Evolutionary conservation across 257 asterid species (phyloP), one percentile per base, ranked within the genome.

Genomic region (Marsdenia floribunda): DNA sequence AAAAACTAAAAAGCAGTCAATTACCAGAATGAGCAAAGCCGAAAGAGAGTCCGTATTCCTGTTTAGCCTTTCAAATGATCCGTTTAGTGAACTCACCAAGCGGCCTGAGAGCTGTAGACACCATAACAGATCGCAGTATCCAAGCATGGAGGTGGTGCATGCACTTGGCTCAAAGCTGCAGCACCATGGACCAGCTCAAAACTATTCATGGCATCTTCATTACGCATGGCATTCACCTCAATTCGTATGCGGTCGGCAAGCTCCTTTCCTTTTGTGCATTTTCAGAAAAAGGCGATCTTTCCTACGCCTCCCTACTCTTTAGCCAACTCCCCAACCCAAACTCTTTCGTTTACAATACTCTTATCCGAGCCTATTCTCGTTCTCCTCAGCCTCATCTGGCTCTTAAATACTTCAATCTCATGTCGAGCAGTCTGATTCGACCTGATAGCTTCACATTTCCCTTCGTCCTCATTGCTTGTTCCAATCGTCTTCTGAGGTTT

Each of bases 371-470:
- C 19, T 86, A 74, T 65, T 82, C 92, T 72, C 24, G 70, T 33
- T 75, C 77, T 38, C 24, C 81, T 24, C 68, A 76, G 75, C 79
- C 97, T 85, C 64, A 74, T 72, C 35, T 80, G 21, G 59, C 90
- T 74, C 44, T 91, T 78, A 82, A 68, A 22, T 82, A 76, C 82
- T 85, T 82, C 77, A 76, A 73, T 70, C 74, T 73, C 33, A 78
- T 82, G 87, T 10, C 78, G 49, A 73, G 12, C 46, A 69, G 80
- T 85, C 82, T 70, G 78, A 78, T 85, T 54, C 76, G 38, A 9
- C 94, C 96, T 0, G 88, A 91, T 80, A 81, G 86, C 67, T 86
- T 85, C 46, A 91, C 96, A 2, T 90, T 90, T 70, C 96, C 97
- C 49, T 93, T 86, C 66, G 63, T 86, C 8, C 84, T 90, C 35